Evolutionary conservation across 2,329 filamentous ascomycete genomes (phyloP).

Genomic region (Pseudogymnoascus sp.): DNA sequence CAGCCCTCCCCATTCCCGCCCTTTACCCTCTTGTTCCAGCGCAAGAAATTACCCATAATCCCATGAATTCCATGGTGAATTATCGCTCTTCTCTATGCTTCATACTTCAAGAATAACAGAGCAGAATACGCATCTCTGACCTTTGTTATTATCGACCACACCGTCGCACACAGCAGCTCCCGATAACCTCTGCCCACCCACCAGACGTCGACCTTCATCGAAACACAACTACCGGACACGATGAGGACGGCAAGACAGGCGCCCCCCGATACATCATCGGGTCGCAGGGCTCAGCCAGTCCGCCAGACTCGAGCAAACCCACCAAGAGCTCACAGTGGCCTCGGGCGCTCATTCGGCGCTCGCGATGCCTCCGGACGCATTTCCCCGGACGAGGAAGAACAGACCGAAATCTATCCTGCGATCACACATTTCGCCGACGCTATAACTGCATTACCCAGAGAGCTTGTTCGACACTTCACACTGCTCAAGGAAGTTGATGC

Average conservation of each 20-base stretch:
- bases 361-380: slow-evolving; percentile 40
- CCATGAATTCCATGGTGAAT: slow-evolving; percentile 6
- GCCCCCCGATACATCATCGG: slow-evolving; percentile 32
- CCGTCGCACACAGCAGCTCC: background rate
- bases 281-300: slow-evolving; percentile 55
- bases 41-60: background rate
- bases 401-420: slow-evolving; percentile 60
- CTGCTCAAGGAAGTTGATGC: slow-evolving; percentile 96
- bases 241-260: slow-evolving; percentile 30
- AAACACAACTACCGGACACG: slow-evolving; percentile 13
- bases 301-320: slow-evolving; percentile 61
- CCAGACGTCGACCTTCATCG: slow-evolving; percentile 1
- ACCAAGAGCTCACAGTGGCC: slow-evolving; percentile 45
- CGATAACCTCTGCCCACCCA: slow-evolving; percentile 3
- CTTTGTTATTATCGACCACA: slow-evolving; percentile 1
- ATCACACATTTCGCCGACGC: slow-evolving; percentile 79
- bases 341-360: slow-evolving; percentile 36
- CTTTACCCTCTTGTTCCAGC: slow-evolving; percentile 1
- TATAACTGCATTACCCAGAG: slow-evolving; percentile 84
- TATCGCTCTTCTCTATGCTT: background rate
- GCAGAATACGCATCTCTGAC: slow-evolving; percentile 7
- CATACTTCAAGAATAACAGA: background rate
- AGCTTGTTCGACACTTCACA: slow-evolving; percentile 92
- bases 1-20: slow-evolving; percentile 2
- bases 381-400: slow-evolving; percentile 41